Base-by-base conservation (phyloP, 1,284 basidiomycete species). In the Melampsora medusae region DNA sequence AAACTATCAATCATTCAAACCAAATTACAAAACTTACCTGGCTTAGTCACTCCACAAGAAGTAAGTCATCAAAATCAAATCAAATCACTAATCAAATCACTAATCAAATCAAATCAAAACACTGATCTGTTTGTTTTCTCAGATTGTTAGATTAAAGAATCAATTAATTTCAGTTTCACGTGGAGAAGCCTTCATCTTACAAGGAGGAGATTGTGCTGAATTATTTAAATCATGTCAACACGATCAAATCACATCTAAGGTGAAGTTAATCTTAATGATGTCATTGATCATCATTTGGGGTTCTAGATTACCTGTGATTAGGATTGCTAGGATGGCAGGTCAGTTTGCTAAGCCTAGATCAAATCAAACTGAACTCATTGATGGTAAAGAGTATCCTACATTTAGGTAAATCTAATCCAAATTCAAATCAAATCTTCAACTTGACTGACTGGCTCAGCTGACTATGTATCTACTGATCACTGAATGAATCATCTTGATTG, bases 291-390 rank as follows among this genome's bases (percentile, higher is more conserved):
- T 97, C 79, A 89, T 97, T 77, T 96, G 93, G 91, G 95, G 93
- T 71, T 92, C 90, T 19, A 90, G 94, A 66, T 85, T 92, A 46
- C 94, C 93, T n/a, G 90, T 97, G 49, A 92, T 96, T 60, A 89
- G 94, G 17, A 89, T 97, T 78, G 92, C 92, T 6, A 88, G 94
- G 35, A 96, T 97, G 79, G 94, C 93, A 0, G 94, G 94, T 0
- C 96, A 98, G 83, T 98, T 97, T 80, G 96, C 94, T 42, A 98
- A 98, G 84, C 96, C 96, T 0, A 87, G 96, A 75, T 93, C 91
- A 81, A 96, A 92, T 81, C 86, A 87, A 4, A 93, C 88, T 25
- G 96, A 99, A 82, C 60, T 48, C 4, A 78, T 78, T 46, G 79
- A 82, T 67, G 81, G 82, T 60, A 76, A 81, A 46, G 81, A 83